Evolutionary conservation across 352 stramenopile genomes (phyloP).

Genomic region (Globisporangium camurandrum): DNA sequence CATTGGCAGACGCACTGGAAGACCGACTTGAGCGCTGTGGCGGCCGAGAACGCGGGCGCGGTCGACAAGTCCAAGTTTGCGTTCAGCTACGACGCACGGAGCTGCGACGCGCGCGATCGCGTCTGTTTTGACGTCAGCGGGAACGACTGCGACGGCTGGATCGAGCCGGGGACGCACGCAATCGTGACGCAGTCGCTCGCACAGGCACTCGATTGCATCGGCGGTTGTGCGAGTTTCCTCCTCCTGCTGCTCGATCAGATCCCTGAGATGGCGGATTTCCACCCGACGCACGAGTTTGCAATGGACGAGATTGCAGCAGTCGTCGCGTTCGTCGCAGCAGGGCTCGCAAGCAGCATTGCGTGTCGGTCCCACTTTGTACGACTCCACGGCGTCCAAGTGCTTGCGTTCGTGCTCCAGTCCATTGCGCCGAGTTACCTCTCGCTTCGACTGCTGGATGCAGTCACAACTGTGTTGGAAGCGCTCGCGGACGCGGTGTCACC

Average conservation of each 20-base stretch:
- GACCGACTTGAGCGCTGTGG: constrained; percentile 43
- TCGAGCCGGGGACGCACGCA: constrained; percentile 59
- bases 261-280: constrained; percentile 69
- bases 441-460: constrained; percentile 39
- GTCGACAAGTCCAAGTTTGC: constrained; percentile 75
- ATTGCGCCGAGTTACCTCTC: constrained; percentile 73
- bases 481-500: constrained; percentile 32
- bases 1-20: constrained; percentile 80
- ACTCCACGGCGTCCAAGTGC: constrained; percentile 58
- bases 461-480: constrained; percentile 55
- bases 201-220: constrained; percentile 57
- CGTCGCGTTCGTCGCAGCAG: constrained; percentile 47
- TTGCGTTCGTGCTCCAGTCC: constrained; percentile 67
- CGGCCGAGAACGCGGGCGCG: constrained; percentile 52
- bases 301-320: constrained; percentile 62
- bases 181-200: constrained; percentile 56
- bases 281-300: constrained; percentile 59
- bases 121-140: constrained; percentile 71
- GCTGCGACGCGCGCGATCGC: constrained; percentile 40
- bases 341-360: constrained; percentile 42
- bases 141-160: constrained; percentile 61
- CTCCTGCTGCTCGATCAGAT: constrained; percentile 71
- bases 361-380: constrained; percentile 72
- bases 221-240: constrained; percentile 64
- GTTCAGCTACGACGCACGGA: constrained; percentile 75